Evolutionary conservation across 2,329 filamentous ascomycete genomes (phyloP).

Genomic region (Nigrograna mackinnonii): DNA sequence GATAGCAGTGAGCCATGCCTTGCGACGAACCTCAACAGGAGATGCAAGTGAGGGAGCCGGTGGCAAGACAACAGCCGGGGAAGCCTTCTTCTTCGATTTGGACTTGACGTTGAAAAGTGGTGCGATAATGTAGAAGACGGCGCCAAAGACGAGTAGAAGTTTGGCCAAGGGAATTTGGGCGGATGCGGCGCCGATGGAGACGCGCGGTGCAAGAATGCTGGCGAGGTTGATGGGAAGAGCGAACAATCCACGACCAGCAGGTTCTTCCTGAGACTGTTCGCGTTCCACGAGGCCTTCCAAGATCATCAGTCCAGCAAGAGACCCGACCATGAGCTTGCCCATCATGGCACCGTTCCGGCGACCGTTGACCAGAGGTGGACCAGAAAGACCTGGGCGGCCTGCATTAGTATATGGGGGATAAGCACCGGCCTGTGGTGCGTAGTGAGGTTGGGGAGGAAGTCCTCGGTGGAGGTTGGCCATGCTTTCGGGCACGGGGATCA

Average conservation of each 20-base stretch:
- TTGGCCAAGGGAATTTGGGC: constrained; percentile 52
- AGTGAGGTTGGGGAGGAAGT: constrained; percentile 40
- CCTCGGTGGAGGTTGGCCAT: constrained; percentile 44
- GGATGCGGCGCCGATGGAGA: constrained; percentile 32
- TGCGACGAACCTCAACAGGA: constrained; percentile 80
- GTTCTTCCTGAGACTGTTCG: constrained; percentile 57
- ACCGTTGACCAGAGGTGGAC: constrained; percentile 42
- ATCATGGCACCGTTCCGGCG: constrained; percentile 55
- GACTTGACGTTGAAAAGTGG: constrained; percentile 62
- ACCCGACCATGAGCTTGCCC: constrained; percentile 88
- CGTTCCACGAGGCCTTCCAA: constrained; percentile 75
- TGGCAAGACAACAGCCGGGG: constrained; percentile 42
- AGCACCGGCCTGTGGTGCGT: constrained; percentile 28
- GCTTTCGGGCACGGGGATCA: constrained; percentile 47
- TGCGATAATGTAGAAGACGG: constrained; percentile 60
- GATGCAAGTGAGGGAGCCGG: constrained; percentile 74
- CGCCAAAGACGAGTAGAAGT: constrained; percentile 55
- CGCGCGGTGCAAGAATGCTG: constrained; percentile 31
- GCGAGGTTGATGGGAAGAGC: constrained; percentile 44
- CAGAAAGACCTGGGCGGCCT: constrained; percentile 21
- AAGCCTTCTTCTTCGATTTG: constrained; percentile 55
- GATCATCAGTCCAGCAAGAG: constrained; percentile 89
- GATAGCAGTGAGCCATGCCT: constrained; percentile 91
- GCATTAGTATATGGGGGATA: constrained; percentile 34
- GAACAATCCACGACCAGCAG: constrained; percentile 45